These are phyloP conservation scores for Buxus sempervirens DNA, from an alignment of 164 flowering plant genomes.

Conservation along the genomic window DNA sequence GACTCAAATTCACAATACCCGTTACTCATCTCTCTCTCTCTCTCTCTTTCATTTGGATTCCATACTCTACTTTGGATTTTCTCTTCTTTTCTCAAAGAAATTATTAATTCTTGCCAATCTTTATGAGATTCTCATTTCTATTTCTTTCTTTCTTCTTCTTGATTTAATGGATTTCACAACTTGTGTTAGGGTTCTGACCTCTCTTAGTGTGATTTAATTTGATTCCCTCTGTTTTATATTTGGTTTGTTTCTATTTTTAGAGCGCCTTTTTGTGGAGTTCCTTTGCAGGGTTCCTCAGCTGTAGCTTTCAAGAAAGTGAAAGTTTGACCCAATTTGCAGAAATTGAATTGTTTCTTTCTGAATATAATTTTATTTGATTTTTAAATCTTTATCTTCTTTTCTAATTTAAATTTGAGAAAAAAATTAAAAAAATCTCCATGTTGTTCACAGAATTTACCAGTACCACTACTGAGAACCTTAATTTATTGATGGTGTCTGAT, in stretches of 20 bases:
- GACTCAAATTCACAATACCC: neutral
- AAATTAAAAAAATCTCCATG: no score
- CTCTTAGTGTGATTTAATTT: constrained; percentile 4
- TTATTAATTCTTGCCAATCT: neutral
- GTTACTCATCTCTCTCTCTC: no score
- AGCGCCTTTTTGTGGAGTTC: constrained; percentile 29
- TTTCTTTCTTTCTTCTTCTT: neutral
- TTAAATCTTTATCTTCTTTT: neutral
- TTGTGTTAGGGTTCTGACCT: no score
- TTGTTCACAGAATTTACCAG: no score
- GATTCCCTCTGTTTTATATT: constrained; percentile 31
- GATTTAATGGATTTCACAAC: neutral
- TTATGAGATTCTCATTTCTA: neutral
- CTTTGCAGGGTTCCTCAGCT: constrained; percentile 33
- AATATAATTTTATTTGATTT: constrained; percentile 1
- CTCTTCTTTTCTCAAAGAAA: neutral
- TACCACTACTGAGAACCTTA: no score
- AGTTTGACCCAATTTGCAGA: constrained; percentile 44
- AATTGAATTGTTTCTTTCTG: constrained; percentile 1
- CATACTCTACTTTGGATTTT: neutral
- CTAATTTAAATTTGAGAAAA: neutral
- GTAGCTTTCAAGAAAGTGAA: constrained; percentile 57
- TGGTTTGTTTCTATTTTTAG: constrained; percentile 47
- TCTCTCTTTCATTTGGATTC: neutral
- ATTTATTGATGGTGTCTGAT: no score